phyloP scores from a whole-genome alignment of 148 eudicot genomes.

The Dianthus caryophyllus region DNA sequence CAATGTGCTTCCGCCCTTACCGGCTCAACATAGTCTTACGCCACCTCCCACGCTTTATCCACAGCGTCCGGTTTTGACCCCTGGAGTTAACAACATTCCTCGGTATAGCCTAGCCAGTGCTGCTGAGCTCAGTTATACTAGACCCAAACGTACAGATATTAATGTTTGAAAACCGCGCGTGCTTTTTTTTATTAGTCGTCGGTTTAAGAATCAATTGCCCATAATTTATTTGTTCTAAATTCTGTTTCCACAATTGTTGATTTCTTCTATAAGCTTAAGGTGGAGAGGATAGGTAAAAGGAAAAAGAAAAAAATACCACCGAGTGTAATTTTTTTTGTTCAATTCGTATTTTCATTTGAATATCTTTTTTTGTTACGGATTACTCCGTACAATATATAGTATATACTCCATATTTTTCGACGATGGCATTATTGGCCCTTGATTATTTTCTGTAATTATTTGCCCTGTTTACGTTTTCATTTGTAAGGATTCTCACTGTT shows the following conservation, averaged over 20 bases:
- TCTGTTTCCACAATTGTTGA: background rate
- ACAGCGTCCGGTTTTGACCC: slow-evolving; percentile 78
- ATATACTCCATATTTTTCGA: background rate
- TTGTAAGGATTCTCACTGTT: no score
- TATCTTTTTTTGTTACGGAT: no score
- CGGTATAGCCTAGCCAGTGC: slow-evolving; percentile 47
- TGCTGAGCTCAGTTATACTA: slow-evolving; percentile 47
- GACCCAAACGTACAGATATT: slow-evolving; percentile 79
- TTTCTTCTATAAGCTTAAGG: slow-evolving; percentile 2
- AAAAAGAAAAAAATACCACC: background rate
- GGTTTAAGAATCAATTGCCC: slow-evolving; percentile 1
- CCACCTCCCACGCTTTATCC: slow-evolving; percentile 94
- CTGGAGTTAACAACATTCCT: slow-evolving; percentile 53
- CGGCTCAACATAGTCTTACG: slow-evolving; percentile 80
- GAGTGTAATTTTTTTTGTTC: background rate
- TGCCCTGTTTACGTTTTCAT: background rate
- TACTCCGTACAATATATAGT: no score
- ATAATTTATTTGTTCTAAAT: background rate
- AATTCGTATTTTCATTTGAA: background rate
- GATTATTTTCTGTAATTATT: background rate
- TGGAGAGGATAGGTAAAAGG: background rate
- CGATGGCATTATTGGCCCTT: no score
- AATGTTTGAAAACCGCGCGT: slow-evolving; percentile 51
- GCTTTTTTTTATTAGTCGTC: background rate
- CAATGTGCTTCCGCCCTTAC: slow-evolving; percentile 72